Conservation (phyloP, 371 early-diverging fungal species). For the Apophysomyces trapeziformis region DNA sequence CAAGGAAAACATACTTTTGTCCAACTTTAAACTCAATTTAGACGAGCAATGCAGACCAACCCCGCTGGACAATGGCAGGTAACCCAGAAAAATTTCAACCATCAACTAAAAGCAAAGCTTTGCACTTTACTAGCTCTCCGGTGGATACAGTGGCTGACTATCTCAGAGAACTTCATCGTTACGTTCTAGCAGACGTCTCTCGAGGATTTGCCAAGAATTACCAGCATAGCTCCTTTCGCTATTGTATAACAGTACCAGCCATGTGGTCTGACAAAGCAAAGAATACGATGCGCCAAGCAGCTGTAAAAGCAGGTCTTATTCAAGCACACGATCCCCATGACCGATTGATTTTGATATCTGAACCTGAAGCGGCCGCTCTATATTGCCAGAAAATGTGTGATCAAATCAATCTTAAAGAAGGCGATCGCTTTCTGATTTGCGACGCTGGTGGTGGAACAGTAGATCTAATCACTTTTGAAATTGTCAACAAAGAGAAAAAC, state of each 20-base stretch:
- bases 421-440: conserved; percentile 63
- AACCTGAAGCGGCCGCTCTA: conserved; percentile 65
- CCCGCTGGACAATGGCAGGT: conserved; percentile 42
- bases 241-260: conserved; percentile 55
- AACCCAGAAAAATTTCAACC: background rate
- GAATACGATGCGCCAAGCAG: conserved; percentile 59
- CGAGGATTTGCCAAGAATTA: conserved; percentile 53
- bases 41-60: conserved; percentile 50
- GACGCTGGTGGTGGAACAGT: conserved; percentile 71
- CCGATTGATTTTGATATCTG: conserved; percentile 58
- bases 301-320: conserved; percentile 55
- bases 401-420: conserved; percentile 51
- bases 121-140: conserved; percentile 24
- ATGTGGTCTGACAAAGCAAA: conserved; percentile 61
- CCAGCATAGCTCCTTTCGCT: conserved; percentile 41
- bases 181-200: conserved; percentile 45
- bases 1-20: conserved; percentile 54
- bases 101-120: conserved; percentile 1
- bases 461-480: conserved; percentile 57
- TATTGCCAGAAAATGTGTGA: conserved; percentile 61
- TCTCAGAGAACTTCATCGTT: conserved; percentile 35
- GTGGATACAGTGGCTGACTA: conserved; percentile 47
- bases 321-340: conserved; percentile 52
- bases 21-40: conserved; percentile 59
- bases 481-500: conserved; percentile 28